Base-by-base conservation (phyloP, 345 rosid genomes). In the Pugionium dolabratum region DNA sequence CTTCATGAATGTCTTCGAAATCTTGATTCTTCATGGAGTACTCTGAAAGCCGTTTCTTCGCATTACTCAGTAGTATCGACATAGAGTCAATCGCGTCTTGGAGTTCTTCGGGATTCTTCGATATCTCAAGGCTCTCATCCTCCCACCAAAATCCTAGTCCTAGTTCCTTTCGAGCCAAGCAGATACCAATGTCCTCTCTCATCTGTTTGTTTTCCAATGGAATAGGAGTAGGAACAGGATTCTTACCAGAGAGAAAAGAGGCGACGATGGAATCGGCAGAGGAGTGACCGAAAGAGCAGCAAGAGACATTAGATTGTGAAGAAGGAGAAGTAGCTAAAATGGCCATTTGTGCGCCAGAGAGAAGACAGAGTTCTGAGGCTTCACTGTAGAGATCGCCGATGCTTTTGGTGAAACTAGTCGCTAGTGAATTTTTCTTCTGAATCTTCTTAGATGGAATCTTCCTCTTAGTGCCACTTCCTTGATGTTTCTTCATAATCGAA, bases 101-200 rank as follows among this genome's bases (percentile, higher is more conserved):
- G 9, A 36, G 0, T 2, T 62, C 46, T 28, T 36, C 11, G 0
- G 8, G 46, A 48, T 10, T 36, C 29, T 62, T 25, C 1, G 45
- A 37, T 37, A 7, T 27, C 1, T 10, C 0, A 41, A 50, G 62
- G 0, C 47, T 29, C 18, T 63, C 36, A 1, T 52, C 25, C 0
- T 52, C 4, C 69, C 69, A 64, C 69, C 69, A 51, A 39, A 29
- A 7, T 48, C 58, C 58, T 64, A 63, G 10, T n/a, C 70, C 70
- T 10, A 65, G 70, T 6, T 53, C 4, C 11, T 9, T 41, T 1
- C 50, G 59, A 8, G 33, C 29, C 33, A 64, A 4, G 0, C 51
- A 64, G 0, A 52, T 1, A 25, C 26, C 59, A 1, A 64, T n/a
- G 32, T 64, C 69, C 0, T 64, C 69, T 36, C 31, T 30, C 68